phyloP scores from a whole-genome alignment of 2,329 filamentous ascomycete genomes.

The Alternaria postmessia region DNA sequence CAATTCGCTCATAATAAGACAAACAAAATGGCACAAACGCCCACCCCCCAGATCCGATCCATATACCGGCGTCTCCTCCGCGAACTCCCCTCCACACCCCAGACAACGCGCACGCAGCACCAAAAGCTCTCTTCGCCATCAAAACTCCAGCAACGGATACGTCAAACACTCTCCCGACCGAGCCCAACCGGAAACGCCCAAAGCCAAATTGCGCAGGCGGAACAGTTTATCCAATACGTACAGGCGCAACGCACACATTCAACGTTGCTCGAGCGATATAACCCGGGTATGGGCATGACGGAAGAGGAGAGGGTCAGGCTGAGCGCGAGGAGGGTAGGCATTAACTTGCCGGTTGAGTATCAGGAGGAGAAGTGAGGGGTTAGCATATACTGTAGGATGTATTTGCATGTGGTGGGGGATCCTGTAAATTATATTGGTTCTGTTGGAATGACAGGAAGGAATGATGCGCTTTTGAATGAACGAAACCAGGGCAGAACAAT shows the following conservation, averaged over 20 bases:
- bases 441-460: background rate
- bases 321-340: conserved; percentile 85
- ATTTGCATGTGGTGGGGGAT: background rate
- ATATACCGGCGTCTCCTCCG: conserved; percentile 89
- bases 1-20: too few relatives aligned
- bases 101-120: conserved; percentile 42
- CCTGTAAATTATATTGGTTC: background rate
- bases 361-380: conserved; percentile 15
- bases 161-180: conserved; percentile 63
- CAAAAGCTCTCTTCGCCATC: conserved; percentile 65
- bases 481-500: background rate
- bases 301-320: conserved; percentile 83
- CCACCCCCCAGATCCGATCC: conserved; percentile 66
- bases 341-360: conserved; percentile 80
- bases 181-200: conserved; percentile 2
- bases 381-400: background rate
- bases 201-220: conserved; percentile 62
- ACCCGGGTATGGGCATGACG: conserved; percentile 88
- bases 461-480: background rate
- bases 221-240: conserved; percentile 82
- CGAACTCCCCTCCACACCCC: conserved; percentile 78
- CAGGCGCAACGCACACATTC: conserved; percentile 86
- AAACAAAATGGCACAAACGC: conserved; percentile 47
- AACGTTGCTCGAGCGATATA: conserved; percentile 86
- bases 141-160: conserved; percentile 74